Evolutionary conservation across 345 rosid species (phyloP).

Genomic region (Aegle marmelos): DNA sequence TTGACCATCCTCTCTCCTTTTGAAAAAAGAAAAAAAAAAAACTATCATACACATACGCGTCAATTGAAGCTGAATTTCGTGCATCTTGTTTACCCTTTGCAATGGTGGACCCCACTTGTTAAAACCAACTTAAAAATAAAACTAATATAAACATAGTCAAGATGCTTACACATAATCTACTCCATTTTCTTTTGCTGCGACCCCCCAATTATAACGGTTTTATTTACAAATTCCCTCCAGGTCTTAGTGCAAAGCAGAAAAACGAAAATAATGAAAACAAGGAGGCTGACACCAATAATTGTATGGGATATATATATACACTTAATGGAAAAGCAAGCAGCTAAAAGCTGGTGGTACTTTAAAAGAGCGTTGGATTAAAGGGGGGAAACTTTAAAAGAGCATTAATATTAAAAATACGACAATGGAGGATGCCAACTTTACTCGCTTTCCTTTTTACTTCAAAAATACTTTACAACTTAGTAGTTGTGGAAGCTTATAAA

Average conservation of each 20-base stretch:
- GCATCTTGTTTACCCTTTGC: too few species aligned
- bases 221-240: not conserved
- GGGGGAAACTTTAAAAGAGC: constrained; percentile 17
- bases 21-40: too few species aligned
- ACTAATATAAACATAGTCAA: not conserved
- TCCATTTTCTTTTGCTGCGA: not conserved
- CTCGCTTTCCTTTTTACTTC: not conserved
- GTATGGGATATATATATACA: not conserved
- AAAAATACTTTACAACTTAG: constrained; percentile 23
- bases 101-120: too few species aligned
- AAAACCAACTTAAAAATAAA: not conserved
- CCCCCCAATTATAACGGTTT: not conserved
- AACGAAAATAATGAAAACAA: not conserved
- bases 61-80: too few species aligned
- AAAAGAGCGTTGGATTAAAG: constrained; percentile 33
- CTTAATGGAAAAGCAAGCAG: not conserved
- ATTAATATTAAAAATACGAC: constrained; percentile 2
- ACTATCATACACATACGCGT: too few species aligned
- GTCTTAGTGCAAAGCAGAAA: not conserved
- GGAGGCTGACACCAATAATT: not conserved
- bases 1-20: too few species aligned
- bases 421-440: constrained; percentile 11
- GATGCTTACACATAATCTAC: too few species aligned
- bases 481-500: constrained; percentile 16
- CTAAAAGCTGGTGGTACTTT: constrained; percentile 25